Percentiles rank a stretch among this genome's conserved stretches.
Evolutionary conservation across 371 early-diverging fungal species (phyloP).

Genomic region (Choanephora cucurbitarum): DNA sequence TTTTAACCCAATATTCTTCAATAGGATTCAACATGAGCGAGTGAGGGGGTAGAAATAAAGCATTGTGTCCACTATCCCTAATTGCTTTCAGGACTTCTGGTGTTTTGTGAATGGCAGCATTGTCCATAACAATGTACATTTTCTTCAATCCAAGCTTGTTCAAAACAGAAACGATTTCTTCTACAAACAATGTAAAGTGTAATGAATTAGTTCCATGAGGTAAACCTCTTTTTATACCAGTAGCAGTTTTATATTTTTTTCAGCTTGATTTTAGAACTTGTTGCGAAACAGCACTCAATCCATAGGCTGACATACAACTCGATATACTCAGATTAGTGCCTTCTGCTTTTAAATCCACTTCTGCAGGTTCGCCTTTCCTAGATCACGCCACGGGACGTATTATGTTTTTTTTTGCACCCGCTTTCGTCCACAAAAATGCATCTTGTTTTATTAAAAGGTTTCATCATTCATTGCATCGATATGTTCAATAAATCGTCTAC

Average conservation of each 20-base stretch:
- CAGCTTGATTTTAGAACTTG: constrained; percentile 9
- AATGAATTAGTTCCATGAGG: constrained; percentile 16
- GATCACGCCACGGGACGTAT: constrained; percentile 9
- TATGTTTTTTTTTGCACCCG: constrained; percentile 13
- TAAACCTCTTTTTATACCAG: constrained; percentile 10
- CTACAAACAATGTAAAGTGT: constrained; percentile 18
- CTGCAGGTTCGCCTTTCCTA: constrained; percentile 7
- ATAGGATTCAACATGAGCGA: constrained; percentile 15
- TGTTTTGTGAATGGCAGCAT: constrained; percentile 13
- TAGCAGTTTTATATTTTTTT: constrained; percentile 9
- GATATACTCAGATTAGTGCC: constrained; percentile 1
- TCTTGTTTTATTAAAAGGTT: constrained; percentile 13
- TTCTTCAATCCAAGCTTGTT: constrained; percentile 18
- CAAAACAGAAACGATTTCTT: constrained; percentile 12
- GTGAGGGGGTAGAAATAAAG: constrained; percentile 10
- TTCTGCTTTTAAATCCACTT: constrained; percentile 11
- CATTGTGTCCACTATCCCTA: constrained; percentile 7
- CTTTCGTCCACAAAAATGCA: constrained; percentile 8
- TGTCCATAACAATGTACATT: constrained; percentile 19
- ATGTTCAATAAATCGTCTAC: constrained; percentile 21
- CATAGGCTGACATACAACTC: constrained; percentile 13
- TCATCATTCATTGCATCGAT: constrained; percentile 16
- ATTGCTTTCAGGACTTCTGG: constrained; percentile 11
- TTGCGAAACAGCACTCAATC: constrained; percentile 8
- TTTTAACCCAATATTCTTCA: constrained; percentile 17